phyloP scores from a whole-genome alignment of 148 eudicot species.

The Vaccinium vitisidaea region DNA sequence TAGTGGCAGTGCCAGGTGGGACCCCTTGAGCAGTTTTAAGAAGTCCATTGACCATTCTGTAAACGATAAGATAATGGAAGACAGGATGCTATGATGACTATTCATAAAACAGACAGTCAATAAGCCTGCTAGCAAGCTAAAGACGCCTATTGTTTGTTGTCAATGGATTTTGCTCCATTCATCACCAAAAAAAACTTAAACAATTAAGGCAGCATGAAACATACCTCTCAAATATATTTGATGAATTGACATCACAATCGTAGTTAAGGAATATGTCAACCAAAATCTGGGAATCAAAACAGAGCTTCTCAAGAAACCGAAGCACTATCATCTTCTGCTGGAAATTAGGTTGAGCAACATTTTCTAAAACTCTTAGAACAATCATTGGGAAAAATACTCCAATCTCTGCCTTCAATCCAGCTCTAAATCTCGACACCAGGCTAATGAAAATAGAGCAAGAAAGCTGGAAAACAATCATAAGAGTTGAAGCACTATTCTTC shows the following conservation, averaged over 20 bases:
- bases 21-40: conserved; percentile 99
- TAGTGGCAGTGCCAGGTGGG: conserved; percentile 78
- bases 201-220: conserved; percentile 4
- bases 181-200: neutral
- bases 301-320: conserved; percentile 86
- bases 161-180: neutral
- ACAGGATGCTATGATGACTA: neutral
- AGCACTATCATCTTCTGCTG: conserved; percentile 99
- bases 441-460: conserved; percentile 99
- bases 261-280: conserved; percentile 98
- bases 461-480: conserved; percentile 98
- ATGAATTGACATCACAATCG: conserved; percentile 98
- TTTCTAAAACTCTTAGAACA: conserved; percentile 93
- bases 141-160: no score
- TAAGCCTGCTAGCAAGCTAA: neutral
- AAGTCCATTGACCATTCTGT: conserved; percentile 99
- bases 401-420: conserved; percentile 98
- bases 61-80: conserved; percentile 11
- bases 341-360: conserved; percentile 97
- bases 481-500: conserved; percentile 97
- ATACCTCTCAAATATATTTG: conserved; percentile 99
- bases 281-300: conserved; percentile 90
- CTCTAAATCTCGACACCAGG: conserved; percentile 95
- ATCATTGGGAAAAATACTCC: conserved; percentile 99
- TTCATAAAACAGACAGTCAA: neutral